These are phyloP conservation scores for Nicotiana undulata DNA, from an alignment of 257 asterid genomes.

Conservation along the genomic window DNA sequence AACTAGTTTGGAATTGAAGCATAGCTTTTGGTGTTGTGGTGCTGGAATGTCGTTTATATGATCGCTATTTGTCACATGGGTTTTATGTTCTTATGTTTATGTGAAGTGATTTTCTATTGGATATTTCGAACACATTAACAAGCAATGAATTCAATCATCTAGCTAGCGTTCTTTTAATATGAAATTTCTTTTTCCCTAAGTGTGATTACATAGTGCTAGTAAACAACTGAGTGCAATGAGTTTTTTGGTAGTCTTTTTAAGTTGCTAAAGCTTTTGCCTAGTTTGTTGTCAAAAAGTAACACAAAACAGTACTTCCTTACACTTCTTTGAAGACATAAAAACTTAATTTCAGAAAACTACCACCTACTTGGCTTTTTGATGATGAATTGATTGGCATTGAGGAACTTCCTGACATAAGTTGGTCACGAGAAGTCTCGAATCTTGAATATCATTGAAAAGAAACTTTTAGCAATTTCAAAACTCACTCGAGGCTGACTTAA, in stretches of 20 bases:
- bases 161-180: background rate
- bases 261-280: background rate
- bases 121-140: background rate
- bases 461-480: background rate
- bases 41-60: background rate
- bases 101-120: background rate
- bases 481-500: too few relatives aligned
- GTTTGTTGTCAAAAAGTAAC: background rate
- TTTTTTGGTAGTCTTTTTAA: background rate
- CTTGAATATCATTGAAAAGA: background rate
- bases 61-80: background rate
- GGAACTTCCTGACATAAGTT: background rate
- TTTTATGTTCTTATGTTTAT: background rate
- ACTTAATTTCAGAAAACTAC: background rate
- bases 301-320: background rate
- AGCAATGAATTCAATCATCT: background rate
- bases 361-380: background rate
- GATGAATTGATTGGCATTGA: background rate
- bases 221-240: background rate
- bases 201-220: background rate
- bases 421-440: background rate
- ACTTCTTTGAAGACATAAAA: background rate
- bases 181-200: background rate
- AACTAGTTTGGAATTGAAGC: background rate
- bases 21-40: background rate